Percentiles rank a stretch among this genome's conserved stretches.
Evolutionary conservation across 2,329 filamentous ascomycete genomes (phyloP).

Genomic region (Sporothrix mexicana): DNA sequence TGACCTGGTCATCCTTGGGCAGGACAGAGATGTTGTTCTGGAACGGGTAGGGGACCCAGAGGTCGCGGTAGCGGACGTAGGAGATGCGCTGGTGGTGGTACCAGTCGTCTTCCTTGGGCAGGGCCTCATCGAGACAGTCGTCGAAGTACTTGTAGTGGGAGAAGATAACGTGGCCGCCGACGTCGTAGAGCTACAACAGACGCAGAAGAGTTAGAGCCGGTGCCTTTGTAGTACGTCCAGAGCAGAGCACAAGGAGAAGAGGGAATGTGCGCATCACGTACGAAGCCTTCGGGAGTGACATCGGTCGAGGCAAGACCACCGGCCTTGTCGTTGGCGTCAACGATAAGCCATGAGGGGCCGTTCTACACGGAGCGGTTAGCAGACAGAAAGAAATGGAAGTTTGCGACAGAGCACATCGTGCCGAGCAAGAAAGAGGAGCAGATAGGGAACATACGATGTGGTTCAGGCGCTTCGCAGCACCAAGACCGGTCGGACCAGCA

Average conservation of each 20-base stretch:
- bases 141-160: conserved; percentile 99
- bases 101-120: conserved; percentile 94
- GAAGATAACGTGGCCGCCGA: conserved; percentile 98
- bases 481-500: conserved; percentile 94
- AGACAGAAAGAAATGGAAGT: background rate
- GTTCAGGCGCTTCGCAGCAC: conserved; percentile 96
- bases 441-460: conserved; percentile 75
- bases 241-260: background rate
- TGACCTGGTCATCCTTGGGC: conserved; percentile 95
- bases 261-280: conserved; percentile 61
- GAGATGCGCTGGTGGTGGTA: conserved; percentile 98
- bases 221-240: background rate
- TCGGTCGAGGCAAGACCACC: conserved; percentile 97
- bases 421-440: background rate
- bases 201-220: conserved; percentile 8
- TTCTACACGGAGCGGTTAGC: conserved; percentile 60
- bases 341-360: conserved; percentile 92
- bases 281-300: conserved; percentile 93
- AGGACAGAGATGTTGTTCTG: conserved; percentile 99
- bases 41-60: conserved; percentile 99
- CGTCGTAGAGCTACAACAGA: conserved; percentile 83
- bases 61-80: conserved; percentile 94
- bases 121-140: conserved; percentile 95
- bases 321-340: conserved; percentile 89
- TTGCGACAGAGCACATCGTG: background rate